Evolutionary conservation across 2,329 filamentous ascomycete genomes (phyloP), one percentile per base, ranked within the genome.

Genomic region (Akanthomyces uredinophilus): DNA sequence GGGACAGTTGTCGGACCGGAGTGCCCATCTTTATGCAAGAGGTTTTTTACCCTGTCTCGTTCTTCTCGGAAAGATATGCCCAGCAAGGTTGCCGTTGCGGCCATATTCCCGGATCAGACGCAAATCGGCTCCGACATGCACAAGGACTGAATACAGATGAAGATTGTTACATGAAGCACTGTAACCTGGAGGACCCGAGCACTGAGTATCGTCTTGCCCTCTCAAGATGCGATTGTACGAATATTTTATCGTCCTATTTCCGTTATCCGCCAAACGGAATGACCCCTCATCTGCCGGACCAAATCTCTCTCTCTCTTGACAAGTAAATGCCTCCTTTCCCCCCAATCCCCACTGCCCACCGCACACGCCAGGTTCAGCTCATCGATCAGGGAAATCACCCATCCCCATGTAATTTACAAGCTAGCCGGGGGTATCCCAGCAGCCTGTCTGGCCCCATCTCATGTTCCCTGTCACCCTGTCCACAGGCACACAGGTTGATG

Each of bases 361-460:
- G 43, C 37, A 29, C 14, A 29, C 14, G 52, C 35, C 56, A 43
- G 46, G 46, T 59, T 60, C 56, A 60, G 56, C 47, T 52, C 57
- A 60, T 60, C 57, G 57, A 60, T 53, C 57, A 60, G 5, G 27
- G 37, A 60, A 43, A 60, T 32, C 18, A 44, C 53, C 53, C 24
- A 32, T 16, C 39, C 47, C 57, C 55, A 39, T 46, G 44, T 27
- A 43, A 24, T 24, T 44, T 4, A 32, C n/a, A 32, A 49, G 24
- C 47, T 43, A 59, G 56, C 47, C 16, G 18, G 56, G 55, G 24
- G 14, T 43, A 60, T 51, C 47, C 35, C 27, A 51, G 56, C 39
- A 52, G 32, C 50, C 32, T 44, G 13, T 32, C 49, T 27, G 43
- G 24, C 56, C 46, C 56, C 44, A 29, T 50, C 54, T 11, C 43